phyloP scores from a whole-genome alignment of 2,329 filamentous ascomycete species.

The Hypoxylon sp. region DNA sequence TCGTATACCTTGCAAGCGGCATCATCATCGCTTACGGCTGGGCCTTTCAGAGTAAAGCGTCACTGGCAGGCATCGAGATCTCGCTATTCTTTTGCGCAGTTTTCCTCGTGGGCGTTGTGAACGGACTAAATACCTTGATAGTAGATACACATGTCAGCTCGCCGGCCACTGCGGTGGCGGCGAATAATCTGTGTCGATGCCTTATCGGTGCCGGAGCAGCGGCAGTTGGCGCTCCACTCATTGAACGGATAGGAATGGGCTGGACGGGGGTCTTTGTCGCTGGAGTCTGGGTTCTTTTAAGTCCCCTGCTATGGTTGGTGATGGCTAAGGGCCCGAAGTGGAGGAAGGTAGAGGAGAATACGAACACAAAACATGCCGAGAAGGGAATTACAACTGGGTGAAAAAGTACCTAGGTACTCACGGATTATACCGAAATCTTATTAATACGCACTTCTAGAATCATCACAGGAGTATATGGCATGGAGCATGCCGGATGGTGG shows the following conservation, averaged over 20 bases:
- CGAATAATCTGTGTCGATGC: conserved; percentile 40
- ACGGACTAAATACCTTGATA: conserved; percentile 31
- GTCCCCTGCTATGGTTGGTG: conserved; percentile 48
- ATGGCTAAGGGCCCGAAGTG: conserved; percentile 45
- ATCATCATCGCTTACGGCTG: conserved; percentile 46
- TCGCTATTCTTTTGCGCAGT: conserved; percentile 45
- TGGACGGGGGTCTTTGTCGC: conserved; percentile 47
- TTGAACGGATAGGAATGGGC: conserved; percentile 46
- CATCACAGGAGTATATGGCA: no score
- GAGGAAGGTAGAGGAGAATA: conserved; percentile 36
- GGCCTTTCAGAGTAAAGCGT: conserved; percentile 44
- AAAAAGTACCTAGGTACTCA: background rate
- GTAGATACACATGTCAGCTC: conserved; percentile 35
- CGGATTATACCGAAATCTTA: no score
- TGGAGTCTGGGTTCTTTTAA: conserved; percentile 43
- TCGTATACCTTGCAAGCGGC: conserved; percentile 33
- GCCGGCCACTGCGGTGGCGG: conserved; percentile 38
- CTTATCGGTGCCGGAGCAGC: conserved; percentile 48
- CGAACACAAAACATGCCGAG: background rate
- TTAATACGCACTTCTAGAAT: no score
- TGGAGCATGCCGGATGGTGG: no score
- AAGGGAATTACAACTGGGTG: background rate
- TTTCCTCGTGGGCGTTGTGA: conserved; percentile 37
- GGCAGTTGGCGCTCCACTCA: conserved; percentile 46
- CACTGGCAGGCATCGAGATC: conserved; percentile 40